Evolutionary conservation across 805 yeast genomes (phyloP).

Genomic region (Metschnikowia cerradonensis): DNA sequence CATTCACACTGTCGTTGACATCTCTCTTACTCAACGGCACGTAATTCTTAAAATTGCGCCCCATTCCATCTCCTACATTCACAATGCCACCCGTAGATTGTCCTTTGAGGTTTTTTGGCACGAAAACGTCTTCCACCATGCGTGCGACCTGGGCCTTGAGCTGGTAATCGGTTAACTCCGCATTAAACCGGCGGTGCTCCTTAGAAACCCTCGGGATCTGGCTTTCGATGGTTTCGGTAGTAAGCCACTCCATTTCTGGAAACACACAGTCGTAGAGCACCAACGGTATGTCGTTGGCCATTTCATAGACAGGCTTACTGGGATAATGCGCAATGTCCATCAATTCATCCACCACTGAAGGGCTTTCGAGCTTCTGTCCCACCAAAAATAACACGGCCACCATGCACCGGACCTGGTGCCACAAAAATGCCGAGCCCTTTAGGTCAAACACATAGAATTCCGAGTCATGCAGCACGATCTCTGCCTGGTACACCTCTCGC

Average conservation of each 20-base stretch:
- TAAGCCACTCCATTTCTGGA: constrained; percentile 67
- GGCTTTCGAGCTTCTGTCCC: constrained; percentile 72
- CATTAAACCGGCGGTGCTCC: constrained; percentile 43
- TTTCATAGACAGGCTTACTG: constrained; percentile 71
- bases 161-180: constrained; percentile 52
- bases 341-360: constrained; percentile 53
- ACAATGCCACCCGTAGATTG: constrained; percentile 29
- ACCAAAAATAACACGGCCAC: constrained; percentile 75
- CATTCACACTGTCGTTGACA: constrained; percentile 60
- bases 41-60: constrained; percentile 55
- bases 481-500: constrained; percentile 57
- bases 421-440: constrained; percentile 83
- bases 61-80: constrained; percentile 77
- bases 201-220: constrained; percentile 32
- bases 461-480: constrained; percentile 39
- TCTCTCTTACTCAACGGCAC: constrained; percentile 55
- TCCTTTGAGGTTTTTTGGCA: constrained; percentile 3
- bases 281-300: constrained; percentile 88
- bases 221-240: constrained; percentile 20
- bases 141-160: constrained; percentile 52
- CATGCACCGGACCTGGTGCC: constrained; percentile 99
- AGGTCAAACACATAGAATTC: constrained; percentile 68
- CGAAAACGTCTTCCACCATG: constrained; percentile 40
- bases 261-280: constrained; percentile 82
- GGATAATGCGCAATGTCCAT: constrained; percentile 56